Conservation (phyloP, 176 grass and related monocot species). For the Oryza nivara region DNA sequence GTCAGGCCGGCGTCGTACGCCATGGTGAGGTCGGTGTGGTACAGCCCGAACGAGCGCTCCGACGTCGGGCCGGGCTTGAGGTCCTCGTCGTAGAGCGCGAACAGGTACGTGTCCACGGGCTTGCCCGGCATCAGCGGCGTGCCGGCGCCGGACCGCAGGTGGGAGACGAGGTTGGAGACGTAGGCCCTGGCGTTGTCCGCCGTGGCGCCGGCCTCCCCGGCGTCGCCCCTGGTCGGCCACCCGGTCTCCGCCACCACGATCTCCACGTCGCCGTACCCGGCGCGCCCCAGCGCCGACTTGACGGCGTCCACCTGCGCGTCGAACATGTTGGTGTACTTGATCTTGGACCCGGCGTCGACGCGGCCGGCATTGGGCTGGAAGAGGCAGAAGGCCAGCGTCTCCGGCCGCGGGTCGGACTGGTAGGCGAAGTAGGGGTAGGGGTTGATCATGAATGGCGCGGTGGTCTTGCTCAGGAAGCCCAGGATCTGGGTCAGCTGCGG, state of each 20-base stretch:
- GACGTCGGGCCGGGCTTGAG: conserved; percentile 80
- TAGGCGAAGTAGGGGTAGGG: conserved; percentile 99
- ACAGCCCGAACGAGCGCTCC: conserved; percentile 88
- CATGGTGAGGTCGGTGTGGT: conserved; percentile 68
- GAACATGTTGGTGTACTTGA: conserved; percentile 98
- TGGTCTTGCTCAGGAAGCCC: conserved; percentile 68
- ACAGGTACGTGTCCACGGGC: conserved; percentile 89
- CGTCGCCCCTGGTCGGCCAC: conserved; percentile 81
- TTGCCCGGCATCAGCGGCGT: conserved; percentile 80
- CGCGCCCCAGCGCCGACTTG: conserved; percentile 56
- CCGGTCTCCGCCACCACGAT: conserved; percentile 97
- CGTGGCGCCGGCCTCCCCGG: conserved; percentile 62
- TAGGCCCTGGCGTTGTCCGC: conserved; percentile 77
- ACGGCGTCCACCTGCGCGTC: conserved; percentile 96
- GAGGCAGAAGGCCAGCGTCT: conserved; percentile 93
- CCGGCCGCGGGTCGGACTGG: conserved; percentile 73
- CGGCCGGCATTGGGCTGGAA: conserved; percentile 90
- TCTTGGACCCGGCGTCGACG: conserved; percentile 62
- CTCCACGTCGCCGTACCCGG: conserved; percentile 61
- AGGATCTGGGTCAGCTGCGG: conserved; percentile 67
- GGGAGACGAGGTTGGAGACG: conserved; percentile 65
- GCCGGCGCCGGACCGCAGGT: conserved; percentile 76
- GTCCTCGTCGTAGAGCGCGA: conserved; percentile 97
- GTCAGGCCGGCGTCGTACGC: conserved; percentile 77
- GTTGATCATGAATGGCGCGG: conserved; percentile 91